A percentile compares a stretch with the other conserved stretches of the same genome.
Conservation (phyloP, 2,329 filamentous ascomycete species). For the Ophiostoma sp. region DNA sequence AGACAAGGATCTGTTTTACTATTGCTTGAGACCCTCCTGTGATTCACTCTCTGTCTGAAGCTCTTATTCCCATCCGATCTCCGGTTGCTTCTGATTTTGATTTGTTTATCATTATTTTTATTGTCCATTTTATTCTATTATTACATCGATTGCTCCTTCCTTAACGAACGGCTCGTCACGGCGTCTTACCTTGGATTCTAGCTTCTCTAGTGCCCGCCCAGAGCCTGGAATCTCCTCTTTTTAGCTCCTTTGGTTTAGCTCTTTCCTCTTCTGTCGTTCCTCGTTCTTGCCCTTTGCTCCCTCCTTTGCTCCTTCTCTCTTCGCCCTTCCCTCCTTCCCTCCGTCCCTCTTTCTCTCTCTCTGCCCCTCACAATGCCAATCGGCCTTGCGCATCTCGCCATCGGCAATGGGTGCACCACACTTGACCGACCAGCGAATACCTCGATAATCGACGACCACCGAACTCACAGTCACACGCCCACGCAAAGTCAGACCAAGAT, state of each 20-base stretch:
- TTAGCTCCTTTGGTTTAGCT: background rate
- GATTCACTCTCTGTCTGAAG: background rate
- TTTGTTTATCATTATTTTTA: background rate
- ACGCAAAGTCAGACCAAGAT: background rate
- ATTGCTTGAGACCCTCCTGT: too few species aligned
- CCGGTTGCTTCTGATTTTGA: background rate
- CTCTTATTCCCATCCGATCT: background rate
- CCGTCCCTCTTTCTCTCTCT: background rate
- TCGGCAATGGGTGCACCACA: constrained; percentile 22
- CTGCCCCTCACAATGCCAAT: constrained; percentile 11
- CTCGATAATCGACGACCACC: constrained; percentile 14
- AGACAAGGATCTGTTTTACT: too few species aligned
- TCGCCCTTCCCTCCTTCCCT: background rate
- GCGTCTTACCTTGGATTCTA: background rate
- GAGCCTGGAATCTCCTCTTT: background rate
- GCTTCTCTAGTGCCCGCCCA: background rate
- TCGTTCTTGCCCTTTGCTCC: background rate
- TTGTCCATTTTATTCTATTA: background rate
- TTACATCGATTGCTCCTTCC: background rate
- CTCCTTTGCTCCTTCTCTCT: background rate
- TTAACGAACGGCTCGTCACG: constrained; percentile 9
- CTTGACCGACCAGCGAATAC: constrained; percentile 20
- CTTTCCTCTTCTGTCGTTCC: constrained; percentile 1
- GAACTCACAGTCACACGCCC: background rate
- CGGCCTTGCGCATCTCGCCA: constrained; percentile 17